Evolutionary conservation across 345 rosid genomes (phyloP), one percentile per base, ranked within the genome.

Genomic region (Salix dunnii): DNA sequence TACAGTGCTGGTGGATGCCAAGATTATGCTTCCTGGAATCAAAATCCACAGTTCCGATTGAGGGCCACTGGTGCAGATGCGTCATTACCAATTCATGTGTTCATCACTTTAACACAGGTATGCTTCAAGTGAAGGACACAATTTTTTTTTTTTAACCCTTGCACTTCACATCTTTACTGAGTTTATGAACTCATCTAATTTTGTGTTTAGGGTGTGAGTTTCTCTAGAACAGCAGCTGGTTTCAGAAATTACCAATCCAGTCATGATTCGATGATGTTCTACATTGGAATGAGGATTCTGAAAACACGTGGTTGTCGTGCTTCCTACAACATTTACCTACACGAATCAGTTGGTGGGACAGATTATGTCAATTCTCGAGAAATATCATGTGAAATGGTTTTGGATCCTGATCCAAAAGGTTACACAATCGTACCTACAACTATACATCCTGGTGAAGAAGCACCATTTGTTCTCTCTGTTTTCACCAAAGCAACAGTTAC

Each of bases 331-430:
- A 96, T 96, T 75, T 96, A 92, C 86, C 90, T 96, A 31, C 99
- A 96, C 17, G 99, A 96, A 85, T 94, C 99, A 64, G 98, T 96
- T 51, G 99, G 99, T 25, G 99, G 99, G 79, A 94, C 99, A 60
- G 99, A 96, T 85, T 96, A 96, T 74, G 99, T 96, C n/a, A 96
- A 96, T 77, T 94, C 99, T 69, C 92, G 99, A 73, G 99, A 96
- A 87, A 94, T 96, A 78, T 96, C 99, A 43, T 96, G 99, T 60
- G 99, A 96, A 88, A 94, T 96, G 98, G 98, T 96, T 85, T 85
- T 96, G 83, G 99, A 96, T 78, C 97, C 99, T 81, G 99, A 96
- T 85, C 99, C 98, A 17, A 96, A 91, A 85, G 99, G 99, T 79
- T 96, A 96, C 90, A 96, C 99, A 25, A 94, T 96, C 48, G 98